Evolutionary conservation across 2,329 filamentous ascomycete genomes (phyloP).

Genomic region (Aspergillus sojae): DNA sequence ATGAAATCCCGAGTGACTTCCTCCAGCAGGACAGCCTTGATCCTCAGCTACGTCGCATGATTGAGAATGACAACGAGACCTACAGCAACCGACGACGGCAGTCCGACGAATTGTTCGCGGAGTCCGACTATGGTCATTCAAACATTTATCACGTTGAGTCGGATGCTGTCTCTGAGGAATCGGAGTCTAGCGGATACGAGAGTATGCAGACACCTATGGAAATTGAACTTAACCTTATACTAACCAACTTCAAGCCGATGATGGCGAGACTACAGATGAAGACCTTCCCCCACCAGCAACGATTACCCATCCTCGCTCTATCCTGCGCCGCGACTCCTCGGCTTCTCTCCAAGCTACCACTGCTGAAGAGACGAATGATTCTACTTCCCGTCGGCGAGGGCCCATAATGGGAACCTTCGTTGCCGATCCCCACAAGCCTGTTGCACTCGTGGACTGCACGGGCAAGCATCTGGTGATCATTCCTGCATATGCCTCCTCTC

Average conservation of each 20-base stretch:
- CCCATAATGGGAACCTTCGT: slow-evolving; percentile 52
- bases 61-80: slow-evolving; percentile 64
- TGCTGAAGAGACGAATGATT: slow-evolving; percentile 39
- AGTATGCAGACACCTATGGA: slow-evolving; percentile 50
- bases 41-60: slow-evolving; percentile 71
- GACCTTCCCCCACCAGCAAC: slow-evolving; percentile 53
- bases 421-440: slow-evolving; percentile 51
- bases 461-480: slow-evolving; percentile 53
- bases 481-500: slow-evolving; percentile 49
- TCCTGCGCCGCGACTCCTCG: slow-evolving; percentile 53
- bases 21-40: slow-evolving; percentile 74
- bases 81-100: slow-evolving; percentile 32
- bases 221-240: slow-evolving; percentile 35
- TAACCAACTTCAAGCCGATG: slow-evolving; percentile 57
- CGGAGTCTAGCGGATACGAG: slow-evolving; percentile 58
- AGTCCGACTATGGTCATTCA: slow-evolving; percentile 42
- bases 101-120: slow-evolving; percentile 43
- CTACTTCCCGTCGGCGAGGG: slow-evolving; percentile 44
- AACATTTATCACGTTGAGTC: slow-evolving; percentile 51
- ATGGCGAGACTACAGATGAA: slow-evolving; percentile 64
- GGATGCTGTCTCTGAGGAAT: slow-evolving; percentile 40
- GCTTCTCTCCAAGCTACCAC: slow-evolving; percentile 46
- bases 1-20: slow-evolving; percentile 77
- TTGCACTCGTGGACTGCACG: slow-evolving; percentile 51
- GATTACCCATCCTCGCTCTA: slow-evolving; percentile 51